A percentile compares a stretch with the other conserved stretches of the same genome.
These are phyloP conservation scores for Phytophthora rubi DNA, from an alignment of 352 stramenopile genomes.

Conservation along the genomic window DNA sequence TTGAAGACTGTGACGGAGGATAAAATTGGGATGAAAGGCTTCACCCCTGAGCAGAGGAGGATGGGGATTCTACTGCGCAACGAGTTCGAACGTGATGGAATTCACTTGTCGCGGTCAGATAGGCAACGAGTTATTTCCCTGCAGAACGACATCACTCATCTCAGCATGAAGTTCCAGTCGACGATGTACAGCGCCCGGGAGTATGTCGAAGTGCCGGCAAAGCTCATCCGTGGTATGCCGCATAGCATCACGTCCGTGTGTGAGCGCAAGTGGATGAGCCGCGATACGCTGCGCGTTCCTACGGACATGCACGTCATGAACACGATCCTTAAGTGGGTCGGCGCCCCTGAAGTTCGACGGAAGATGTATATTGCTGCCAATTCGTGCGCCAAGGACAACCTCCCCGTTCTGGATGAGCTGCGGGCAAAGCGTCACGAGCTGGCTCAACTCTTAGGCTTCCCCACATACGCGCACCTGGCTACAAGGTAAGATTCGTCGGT, in stretches of 20 bases:
- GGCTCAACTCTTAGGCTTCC: slow-evolving; percentile 89
- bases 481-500: slow-evolving; percentile 76
- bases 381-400: slow-evolving; percentile 79
- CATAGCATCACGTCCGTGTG: slow-evolving; percentile 65
- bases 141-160: slow-evolving; percentile 88
- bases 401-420: slow-evolving; percentile 87
- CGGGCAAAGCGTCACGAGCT: slow-evolving; percentile 87
- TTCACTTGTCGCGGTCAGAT: slow-evolving; percentile 86
- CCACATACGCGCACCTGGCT: slow-evolving; percentile 89
- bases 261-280: slow-evolving; percentile 73
- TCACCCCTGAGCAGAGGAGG: slow-evolving; percentile 89
- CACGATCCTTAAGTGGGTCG: slow-evolving; percentile 92
- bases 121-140: slow-evolving; percentile 85
- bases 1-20: slow-evolving; percentile 78
- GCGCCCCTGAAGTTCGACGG: slow-evolving; percentile 73
- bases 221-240: slow-evolving; percentile 59
- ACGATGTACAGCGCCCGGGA: slow-evolving; percentile 79
- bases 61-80: slow-evolving; percentile 90
- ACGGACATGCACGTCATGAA: slow-evolving; percentile 91
- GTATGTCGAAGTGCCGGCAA: slow-evolving; percentile 70
- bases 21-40: slow-evolving; percentile 51
- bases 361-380: slow-evolving; percentile 92
- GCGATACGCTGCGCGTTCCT: slow-evolving; percentile 66
- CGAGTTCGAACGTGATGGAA: slow-evolving; percentile 97
- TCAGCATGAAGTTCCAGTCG: slow-evolving; percentile 90